Conservation (phyloP, 2,329 filamentous ascomycete species). For the Neofusicoccum laricinum region DNA sequence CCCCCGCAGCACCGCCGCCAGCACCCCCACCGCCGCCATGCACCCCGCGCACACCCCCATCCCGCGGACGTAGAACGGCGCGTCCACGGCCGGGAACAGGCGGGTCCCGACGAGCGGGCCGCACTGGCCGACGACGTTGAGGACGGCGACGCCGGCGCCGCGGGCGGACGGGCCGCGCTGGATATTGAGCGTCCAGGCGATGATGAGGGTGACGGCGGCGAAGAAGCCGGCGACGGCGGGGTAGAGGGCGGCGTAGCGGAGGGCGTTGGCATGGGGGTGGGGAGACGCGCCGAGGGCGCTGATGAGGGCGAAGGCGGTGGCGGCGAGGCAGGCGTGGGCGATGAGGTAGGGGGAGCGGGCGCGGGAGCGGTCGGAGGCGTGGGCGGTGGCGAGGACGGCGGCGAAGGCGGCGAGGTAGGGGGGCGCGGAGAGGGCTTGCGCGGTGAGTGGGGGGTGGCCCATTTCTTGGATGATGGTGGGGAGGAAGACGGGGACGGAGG, state of each 20-base stretch:
- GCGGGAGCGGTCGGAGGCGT: conserved; percentile 65
- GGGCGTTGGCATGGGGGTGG: conserved; percentile 71
- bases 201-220: conserved; percentile 76
- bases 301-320: conserved; percentile 59
- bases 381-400: conserved; percentile 68
- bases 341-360: conserved; percentile 66
- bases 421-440: conserved; percentile 77
- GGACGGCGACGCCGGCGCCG: conserved; percentile 72
- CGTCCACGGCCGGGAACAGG: conserved; percentile 52
- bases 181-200: conserved; percentile 89
- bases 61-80: conserved; percentile 48
- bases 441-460: conserved; percentile 65
- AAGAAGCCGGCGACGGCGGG: conserved; percentile 82
- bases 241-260: conserved; percentile 73
- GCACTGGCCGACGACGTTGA: conserved; percentile 79
- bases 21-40: conserved; percentile 46
- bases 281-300: conserved; percentile 53
- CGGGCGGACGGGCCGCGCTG: conserved; percentile 66
- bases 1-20: conserved; percentile 43
- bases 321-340: conserved; percentile 65
- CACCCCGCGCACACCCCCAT: conserved; percentile 51
- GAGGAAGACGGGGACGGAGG: conserved; percentile 81
- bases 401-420: conserved; percentile 77
- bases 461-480: conserved; percentile 75
- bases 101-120: conserved; percentile 62